A percentile compares a stretch with the other conserved stretches of the same genome.
Evolutionary conservation across 257 asterid species (phyloP).

Genomic region (Capsicum baccatum): DNA sequence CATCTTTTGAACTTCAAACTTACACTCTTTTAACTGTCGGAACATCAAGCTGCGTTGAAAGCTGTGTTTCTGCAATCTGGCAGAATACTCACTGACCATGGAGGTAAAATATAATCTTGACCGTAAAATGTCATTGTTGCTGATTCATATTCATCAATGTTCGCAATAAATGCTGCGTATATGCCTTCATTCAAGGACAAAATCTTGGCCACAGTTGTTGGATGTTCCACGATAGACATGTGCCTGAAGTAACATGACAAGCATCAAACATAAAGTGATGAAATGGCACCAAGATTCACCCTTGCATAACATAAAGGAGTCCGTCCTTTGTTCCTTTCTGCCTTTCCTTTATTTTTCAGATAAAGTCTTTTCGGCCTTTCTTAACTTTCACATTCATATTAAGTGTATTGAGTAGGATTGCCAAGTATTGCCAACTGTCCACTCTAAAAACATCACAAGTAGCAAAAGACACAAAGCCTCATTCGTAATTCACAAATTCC

Average conservation of each 20-base stretch:
- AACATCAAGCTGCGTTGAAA: conserved; percentile 63
- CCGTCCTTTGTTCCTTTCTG: background rate
- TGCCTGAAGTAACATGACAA: conserved; percentile 54
- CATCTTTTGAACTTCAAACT: too few species aligned
- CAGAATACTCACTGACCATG: conserved; percentile 94
- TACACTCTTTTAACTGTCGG: background rate
- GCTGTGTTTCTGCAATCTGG: conserved; percentile 83
- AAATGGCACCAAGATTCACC: background rate
- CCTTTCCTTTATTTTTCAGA: background rate
- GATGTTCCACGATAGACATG: conserved; percentile 61
- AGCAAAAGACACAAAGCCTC: background rate
- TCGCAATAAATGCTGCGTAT: conserved; percentile 93
- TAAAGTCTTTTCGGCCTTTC: too few species aligned
- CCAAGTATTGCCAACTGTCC: background rate
- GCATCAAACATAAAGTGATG: conserved; percentile 28
- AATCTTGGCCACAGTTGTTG: conserved; percentile 26
- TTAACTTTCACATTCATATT: background rate
- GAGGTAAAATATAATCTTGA: conserved; percentile 66
- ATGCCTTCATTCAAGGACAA: conserved; percentile 35
- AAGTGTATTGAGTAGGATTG: background rate
- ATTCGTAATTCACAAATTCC: background rate
- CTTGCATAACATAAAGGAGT: background rate
- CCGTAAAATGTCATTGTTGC: conserved; percentile 65
- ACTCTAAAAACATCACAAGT: background rate
- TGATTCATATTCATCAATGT: conserved; percentile 75